These are phyloP conservation scores for Phytophthora colocasiae DNA, from an alignment of 352 stramenopile genomes.

Conservation along the genomic window DNA sequence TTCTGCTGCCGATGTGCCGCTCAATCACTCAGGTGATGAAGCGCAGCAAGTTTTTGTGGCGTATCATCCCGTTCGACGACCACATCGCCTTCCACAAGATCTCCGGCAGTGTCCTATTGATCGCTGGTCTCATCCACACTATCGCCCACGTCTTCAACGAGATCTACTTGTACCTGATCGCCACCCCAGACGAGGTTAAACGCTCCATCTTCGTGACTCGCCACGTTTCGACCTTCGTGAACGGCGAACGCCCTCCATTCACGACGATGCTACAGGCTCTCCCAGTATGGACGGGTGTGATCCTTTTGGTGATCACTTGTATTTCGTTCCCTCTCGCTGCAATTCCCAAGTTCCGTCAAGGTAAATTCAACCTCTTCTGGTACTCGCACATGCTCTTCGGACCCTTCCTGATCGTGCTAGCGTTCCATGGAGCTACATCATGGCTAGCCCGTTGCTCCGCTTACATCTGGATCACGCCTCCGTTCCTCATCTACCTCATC, in stretches of 20 bases:
- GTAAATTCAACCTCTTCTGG: constrained; percentile 79
- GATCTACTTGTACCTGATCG: constrained; percentile 71
- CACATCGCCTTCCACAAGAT: constrained; percentile 82
- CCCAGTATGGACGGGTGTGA: constrained; percentile 65
- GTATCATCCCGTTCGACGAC: constrained; percentile 76
- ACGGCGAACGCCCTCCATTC: constrained; percentile 57
- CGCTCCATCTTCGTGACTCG: constrained; percentile 63
- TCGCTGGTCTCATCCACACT: constrained; percentile 62
- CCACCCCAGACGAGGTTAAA: constrained; percentile 58
- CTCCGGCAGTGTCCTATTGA: constrained; percentile 57
- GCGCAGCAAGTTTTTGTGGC: constrained; percentile 55
- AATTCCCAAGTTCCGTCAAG: constrained; percentile 69
- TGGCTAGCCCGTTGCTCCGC: constrained; percentile 60
- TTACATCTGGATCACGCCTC: constrained; percentile 64
- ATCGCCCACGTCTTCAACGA: constrained; percentile 68
- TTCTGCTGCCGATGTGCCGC: constrained; percentile 77
- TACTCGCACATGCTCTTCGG: constrained; percentile 79
- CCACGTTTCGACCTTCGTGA: constrained; percentile 49
- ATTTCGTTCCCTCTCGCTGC: constrained; percentile 69
- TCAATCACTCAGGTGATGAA: constrained; percentile 72
- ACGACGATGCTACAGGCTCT: constrained; percentile 56
- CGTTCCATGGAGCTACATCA: constrained; percentile 60
- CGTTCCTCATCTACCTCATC: constrained; percentile 68
- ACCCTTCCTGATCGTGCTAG: constrained; percentile 65
- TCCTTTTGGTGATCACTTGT: constrained; percentile 61